Conservation (phyloP, 768 basidiomycete genomes). For the Pisolithus tinctorius region DNA sequence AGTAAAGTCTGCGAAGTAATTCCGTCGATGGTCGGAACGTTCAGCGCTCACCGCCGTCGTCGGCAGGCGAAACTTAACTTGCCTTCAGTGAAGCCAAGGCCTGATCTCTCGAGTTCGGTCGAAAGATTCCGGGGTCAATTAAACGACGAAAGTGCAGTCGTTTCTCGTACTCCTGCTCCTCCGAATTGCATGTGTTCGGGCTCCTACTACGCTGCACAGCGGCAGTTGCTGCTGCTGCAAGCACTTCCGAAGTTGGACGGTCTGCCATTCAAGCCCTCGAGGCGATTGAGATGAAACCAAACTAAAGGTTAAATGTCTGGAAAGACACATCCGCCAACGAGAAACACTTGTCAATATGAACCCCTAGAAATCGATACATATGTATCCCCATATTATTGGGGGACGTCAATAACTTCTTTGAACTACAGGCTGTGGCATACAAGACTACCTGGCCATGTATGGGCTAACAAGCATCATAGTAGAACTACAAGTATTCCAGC, state of each 20-base stretch:
- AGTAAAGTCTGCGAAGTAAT: conserved; percentile 46
- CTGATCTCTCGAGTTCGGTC: conserved; percentile 59
- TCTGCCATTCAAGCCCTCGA: not conserved
- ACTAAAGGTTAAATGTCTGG: no score
- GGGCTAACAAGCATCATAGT: not conserved
- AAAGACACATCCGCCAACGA: no score
- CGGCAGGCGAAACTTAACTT: not conserved
- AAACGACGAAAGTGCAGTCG: conserved; percentile 69
- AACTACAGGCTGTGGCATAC: no score
- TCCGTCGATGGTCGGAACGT: conserved; percentile 1
- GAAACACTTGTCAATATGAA: no score
- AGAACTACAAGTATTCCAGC: conserved; percentile 15
- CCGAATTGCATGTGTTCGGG: not conserved
- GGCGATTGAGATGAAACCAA: no score
- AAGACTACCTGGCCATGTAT: no score
- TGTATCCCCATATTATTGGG: no score
- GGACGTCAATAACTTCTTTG: no score
- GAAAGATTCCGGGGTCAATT: conserved; percentile 71
- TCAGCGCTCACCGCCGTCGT: no score
- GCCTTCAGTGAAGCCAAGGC: conserved; percentile 63
- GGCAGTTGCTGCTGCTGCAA: conserved; percentile 22
- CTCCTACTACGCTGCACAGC: conserved; percentile 14
- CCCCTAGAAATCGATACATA: no score
- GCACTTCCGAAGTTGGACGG: conserved; percentile 11
- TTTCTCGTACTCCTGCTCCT: conserved; percentile 49